Evolutionary conservation across 345 rosid species (phyloP), one percentile per base, ranked within the genome.

Genomic region (Tarenaya hassleriana): DNA sequence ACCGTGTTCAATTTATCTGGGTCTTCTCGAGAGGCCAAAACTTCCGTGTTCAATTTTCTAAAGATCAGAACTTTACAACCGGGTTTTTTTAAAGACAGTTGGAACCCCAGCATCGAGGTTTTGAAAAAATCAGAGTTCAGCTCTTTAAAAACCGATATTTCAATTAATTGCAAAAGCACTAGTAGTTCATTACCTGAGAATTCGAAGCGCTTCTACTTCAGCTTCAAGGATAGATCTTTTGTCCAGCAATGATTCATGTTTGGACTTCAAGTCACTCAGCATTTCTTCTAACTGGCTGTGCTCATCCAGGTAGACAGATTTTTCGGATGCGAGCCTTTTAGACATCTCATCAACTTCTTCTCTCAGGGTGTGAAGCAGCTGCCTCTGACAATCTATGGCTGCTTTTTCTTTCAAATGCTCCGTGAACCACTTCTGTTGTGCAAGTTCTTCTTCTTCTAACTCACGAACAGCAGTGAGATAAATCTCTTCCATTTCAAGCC

Each of bases 321-420:
- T 79, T 70, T 88, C 94, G 1, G 82, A 58, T 15, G 64, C 63
- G 57, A 88, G 84, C 73, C 75, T 81, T 63, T 67, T 77, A 49
- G 90, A 68, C 86, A 79, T 82, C 75, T 77, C 84, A 58, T 78
- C 77, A 43, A 79, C 75, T 58, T 88, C 95, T 58, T 75, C 80
- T 67, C 67, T 74, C 43, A 88, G 74, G 62, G 73, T 61, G 8
- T 38, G 51, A 58, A 79, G 75, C 56, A 92, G 67, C 68, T 85
- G 96, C 71, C 72, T 76, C 66, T 92, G 95, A 73, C 95, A 88
- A 32, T 78, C 83, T 76, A 79, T 75, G 31, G 83, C 84, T 39
- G 83, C 88, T 69, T 75, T 81, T 70, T 88, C 94, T 83, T 88
- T 88, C 71, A 67, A 56, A 44, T 41, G 18, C 63, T 79, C 83